A percentile compares a stretch with the other conserved stretches of the same genome.
Conservation (phyloP, 2,329 filamentous ascomycete genomes). For the Botrytis pseudocinerea region DNA sequence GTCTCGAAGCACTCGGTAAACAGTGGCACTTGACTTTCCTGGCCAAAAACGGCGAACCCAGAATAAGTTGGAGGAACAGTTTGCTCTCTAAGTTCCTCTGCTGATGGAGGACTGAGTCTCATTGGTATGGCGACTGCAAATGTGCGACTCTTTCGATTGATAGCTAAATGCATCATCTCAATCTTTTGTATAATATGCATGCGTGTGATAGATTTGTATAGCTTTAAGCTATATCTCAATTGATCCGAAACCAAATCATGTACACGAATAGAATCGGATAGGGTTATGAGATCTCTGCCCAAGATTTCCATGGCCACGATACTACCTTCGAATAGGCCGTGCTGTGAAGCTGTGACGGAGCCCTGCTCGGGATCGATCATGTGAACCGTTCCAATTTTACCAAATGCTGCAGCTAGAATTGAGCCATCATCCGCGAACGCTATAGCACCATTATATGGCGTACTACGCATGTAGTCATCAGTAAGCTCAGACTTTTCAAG, state of each 20-base stretch:
- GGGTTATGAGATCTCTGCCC: conserved; percentile 70
- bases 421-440: conserved; percentile 84
- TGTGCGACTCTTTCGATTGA: conserved; percentile 63
- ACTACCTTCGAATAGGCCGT: conserved; percentile 65
- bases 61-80: conserved; percentile 48
- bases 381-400: conserved; percentile 63
- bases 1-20: conserved; percentile 57
- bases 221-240: conserved; percentile 64
- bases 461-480: conserved; percentile 21
- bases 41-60: conserved; percentile 65
- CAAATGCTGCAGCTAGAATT: conserved; percentile 69
- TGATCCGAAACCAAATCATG: conserved; percentile 84
- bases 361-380: conserved; percentile 75
- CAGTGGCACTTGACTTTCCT: conserved; percentile 59
- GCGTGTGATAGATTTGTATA: conserved; percentile 48
- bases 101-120: conserved; percentile 18
- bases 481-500: conserved; percentile 47
- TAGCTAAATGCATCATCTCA: conserved; percentile 66
- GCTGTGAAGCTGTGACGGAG: conserved; percentile 63
- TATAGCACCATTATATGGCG: conserved; percentile 57
- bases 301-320: conserved; percentile 71
- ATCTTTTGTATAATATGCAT: conserved; percentile 42
- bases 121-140: conserved; percentile 61
- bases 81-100: conserved; percentile 27
- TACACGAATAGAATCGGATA: conserved; percentile 72